Conservation (phyloP, 2,329 filamentous ascomycete genomes). For the Nothophaeocryptopus gaeumannii region DNA sequence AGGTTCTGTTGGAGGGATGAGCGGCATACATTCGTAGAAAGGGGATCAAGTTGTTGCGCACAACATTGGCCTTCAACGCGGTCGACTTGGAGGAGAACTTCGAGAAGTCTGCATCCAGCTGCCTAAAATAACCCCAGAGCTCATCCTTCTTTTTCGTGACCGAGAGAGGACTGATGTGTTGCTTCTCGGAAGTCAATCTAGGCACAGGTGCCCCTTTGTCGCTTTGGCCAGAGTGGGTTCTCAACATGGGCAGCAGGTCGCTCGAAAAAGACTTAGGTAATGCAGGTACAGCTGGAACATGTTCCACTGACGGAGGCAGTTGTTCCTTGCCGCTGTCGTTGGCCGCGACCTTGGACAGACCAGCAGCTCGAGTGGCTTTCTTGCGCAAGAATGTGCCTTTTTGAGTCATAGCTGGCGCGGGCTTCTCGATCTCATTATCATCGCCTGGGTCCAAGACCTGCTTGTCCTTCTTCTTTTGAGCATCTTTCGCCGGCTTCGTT, state of each 20-base stretch:
- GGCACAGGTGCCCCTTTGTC: constrained; percentile 44
- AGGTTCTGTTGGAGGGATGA: constrained; percentile 62
- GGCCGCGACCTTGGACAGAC: constrained; percentile 14
- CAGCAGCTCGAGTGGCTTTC: constrained; percentile 16
- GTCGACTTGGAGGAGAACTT: constrained; percentile 75
- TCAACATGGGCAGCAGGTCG: constrained; percentile 42
- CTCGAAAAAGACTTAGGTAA: constrained; percentile 51
- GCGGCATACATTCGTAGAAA: constrained; percentile 70
- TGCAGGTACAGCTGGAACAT: constrained; percentile 37
- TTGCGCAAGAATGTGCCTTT: constrained; percentile 24
- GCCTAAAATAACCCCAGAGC: constrained; percentile 65
- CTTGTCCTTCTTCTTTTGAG: constrained; percentile 13
- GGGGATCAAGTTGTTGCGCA: constrained; percentile 69
- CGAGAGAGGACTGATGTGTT: constrained; percentile 18
- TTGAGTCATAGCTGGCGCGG: constrained; percentile 12
- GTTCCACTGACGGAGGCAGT: constrained; percentile 9
- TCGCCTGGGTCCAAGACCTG: constrained; percentile 15
- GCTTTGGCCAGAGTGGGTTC: constrained; percentile 34
- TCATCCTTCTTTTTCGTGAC: constrained; percentile 62
- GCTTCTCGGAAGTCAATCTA: constrained; percentile 39
- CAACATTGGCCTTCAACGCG: constrained; percentile 69
- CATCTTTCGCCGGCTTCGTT: constrained; percentile 13
- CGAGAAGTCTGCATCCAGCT: constrained; percentile 65
- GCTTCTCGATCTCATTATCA: constrained; percentile 14
- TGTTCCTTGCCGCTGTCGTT: constrained; percentile 6